Evolutionary conservation across 2,329 filamentous ascomycete genomes (phyloP).

Genomic region (Cordyceps cicadae): DNA sequence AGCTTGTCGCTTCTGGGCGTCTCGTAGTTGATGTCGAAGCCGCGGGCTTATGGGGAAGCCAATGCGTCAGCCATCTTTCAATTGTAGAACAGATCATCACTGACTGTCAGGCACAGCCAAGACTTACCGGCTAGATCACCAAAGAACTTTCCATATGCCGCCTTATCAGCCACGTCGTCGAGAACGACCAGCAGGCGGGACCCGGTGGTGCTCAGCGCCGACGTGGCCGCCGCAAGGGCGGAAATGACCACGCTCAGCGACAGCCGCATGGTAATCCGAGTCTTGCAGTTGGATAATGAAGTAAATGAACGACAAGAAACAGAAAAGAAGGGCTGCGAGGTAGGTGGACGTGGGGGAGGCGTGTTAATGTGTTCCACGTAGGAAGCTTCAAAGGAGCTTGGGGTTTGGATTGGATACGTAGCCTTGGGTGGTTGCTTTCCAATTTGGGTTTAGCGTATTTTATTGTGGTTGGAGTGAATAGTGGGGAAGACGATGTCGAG

Average conservation of each 20-base stretch:
- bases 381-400: conserved; percentile 11
- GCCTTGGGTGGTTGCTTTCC: conserved; percentile 6
- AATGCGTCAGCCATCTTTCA: conserved; percentile 4
- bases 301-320: neutral
- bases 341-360: neutral
- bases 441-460: conserved; percentile 7
- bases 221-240: conserved; percentile 56
- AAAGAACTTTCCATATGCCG: conserved; percentile 74
- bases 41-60: conserved; percentile 52
- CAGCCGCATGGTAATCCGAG: conserved; percentile 56
- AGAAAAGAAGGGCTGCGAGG: neutral
- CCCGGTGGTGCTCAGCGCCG: conserved; percentile 72
- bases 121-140: conserved; percentile 60
- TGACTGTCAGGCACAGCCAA: neutral
- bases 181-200: conserved; percentile 76
- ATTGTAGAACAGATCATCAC: neutral
- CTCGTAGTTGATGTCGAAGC: conserved; percentile 72
- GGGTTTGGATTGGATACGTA: conserved; percentile 12
- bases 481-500: neutral
- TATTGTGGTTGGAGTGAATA: neutral
- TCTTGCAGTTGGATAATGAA: neutral
- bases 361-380: conserved; percentile 8
- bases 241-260: conserved; percentile 62
- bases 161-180: conserved; percentile 74
- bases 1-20: conserved; percentile 74